A percentile compares a stretch with the other conserved stretches of the same genome.
phyloP scores from a whole-genome alignment of 1,139 yeast genomes.

The Blastobotrys capitulatus region DNA sequence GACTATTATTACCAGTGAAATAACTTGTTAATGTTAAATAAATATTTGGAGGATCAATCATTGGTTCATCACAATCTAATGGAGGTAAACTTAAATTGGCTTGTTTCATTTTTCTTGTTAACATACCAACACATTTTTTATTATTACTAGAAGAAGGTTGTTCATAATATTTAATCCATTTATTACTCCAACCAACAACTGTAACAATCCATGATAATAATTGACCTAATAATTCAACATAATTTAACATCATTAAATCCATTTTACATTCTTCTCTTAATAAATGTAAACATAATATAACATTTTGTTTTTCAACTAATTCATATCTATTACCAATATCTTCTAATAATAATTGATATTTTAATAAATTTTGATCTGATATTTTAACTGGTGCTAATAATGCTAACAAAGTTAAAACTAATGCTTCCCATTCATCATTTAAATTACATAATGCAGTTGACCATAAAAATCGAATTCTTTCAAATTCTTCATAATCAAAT shows the following conservation, averaged over 20 bases:
- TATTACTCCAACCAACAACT: constrained; percentile 72
- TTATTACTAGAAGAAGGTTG: constrained; percentile 11
- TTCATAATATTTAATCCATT: constrained; percentile 58
- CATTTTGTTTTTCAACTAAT: constrained; percentile 45
- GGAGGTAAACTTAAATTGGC: not conserved
- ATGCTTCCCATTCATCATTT: constrained; percentile 57
- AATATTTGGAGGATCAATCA: constrained; percentile 24
- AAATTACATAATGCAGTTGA: constrained; percentile 42
- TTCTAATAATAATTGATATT: not conserved
- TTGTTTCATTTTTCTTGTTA: not conserved
- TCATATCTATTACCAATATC: constrained; percentile 17
- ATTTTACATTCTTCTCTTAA: constrained; percentile 70
- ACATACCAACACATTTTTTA: not conserved
- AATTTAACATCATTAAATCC: constrained; percentile 42
- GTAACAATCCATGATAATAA: constrained; percentile 56
- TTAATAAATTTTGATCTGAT: not conserved
- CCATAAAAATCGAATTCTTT: constrained; percentile 61
- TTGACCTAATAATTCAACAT: constrained; percentile 42
- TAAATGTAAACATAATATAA: constrained; percentile 67
- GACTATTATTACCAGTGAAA: constrained; percentile 15
- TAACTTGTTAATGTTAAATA: constrained; percentile 17
- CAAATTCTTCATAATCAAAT: constrained; percentile 54
- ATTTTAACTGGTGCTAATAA: not conserved
- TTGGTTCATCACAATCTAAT: constrained; percentile 12
- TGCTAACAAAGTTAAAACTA: constrained; percentile 42